Base-by-base conservation (phyloP, 2,329 filamentous ascomycete species). In the Colletotrichum sp. region DNA sequence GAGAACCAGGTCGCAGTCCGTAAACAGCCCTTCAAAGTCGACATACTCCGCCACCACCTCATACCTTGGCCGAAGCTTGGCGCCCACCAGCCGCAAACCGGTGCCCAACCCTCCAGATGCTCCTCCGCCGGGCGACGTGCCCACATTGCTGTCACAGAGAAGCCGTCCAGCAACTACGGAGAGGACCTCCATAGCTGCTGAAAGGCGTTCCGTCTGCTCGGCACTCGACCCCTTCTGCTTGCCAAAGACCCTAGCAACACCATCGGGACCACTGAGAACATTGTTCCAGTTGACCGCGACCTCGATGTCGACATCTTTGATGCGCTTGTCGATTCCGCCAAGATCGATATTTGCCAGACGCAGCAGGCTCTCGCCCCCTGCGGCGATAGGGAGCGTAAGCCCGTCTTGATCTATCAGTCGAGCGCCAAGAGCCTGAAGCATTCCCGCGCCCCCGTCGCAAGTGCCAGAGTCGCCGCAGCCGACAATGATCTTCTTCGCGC, bases 391-490 rank as follows among this genome's bases (percentile, higher is more conserved):
- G 5, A 90, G 79, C 30, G 82, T 79, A 6, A 79, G 65, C 3
- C 85, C 87, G 28, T 85, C 76, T 5, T 67, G 65, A 73, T 88
- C 85, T 15, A 88, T 75, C 18, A 90, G 82, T 3, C 83, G 83
- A 5, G 84, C 88, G 6, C 89, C 89, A 8, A 90, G 84, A 3
- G 89, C 89, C 77, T 90, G 89, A 10, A 89, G 85, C 88, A 90
- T 90, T 16, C 89, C 89, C 1, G 87, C 86, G 16, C 89, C 89
- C 8, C 88, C 89, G 75, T 90, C 89, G 48, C 88, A 89, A 7
- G 88, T 90, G 7, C 88, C 89, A 5, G 89, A 90, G 78, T 90
- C 89, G 44, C 89, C 89, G 77, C 89, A 90, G 1, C 89, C 89
- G 26, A 90, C 80, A 9, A 90, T 82, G 63, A 90, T 87, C 9